phyloP scores from a whole-genome alignment of 2,329 filamentous ascomycete species.

The Mariannaea sp. region DNA sequence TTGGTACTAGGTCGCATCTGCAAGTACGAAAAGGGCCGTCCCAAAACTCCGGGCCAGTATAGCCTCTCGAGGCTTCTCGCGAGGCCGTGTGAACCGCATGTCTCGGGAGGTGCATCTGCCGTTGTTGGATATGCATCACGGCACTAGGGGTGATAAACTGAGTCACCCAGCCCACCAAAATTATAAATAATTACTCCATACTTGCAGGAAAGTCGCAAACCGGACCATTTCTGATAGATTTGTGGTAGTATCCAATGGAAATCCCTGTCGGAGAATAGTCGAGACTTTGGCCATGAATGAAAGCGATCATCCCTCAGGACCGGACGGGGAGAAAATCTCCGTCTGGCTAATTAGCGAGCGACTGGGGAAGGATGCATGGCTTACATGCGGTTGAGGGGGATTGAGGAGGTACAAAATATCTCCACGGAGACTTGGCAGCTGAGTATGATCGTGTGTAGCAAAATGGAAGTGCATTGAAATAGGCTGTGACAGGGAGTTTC shows the following conservation, averaged over 20 bases:
- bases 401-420: slow-evolving; percentile 15
- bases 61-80: slow-evolving; percentile 13
- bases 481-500: slow-evolving; percentile 19
- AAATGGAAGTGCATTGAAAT: slow-evolving; percentile 23
- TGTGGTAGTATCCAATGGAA: slow-evolving; percentile 13
- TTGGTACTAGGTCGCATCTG: slow-evolving; percentile 24
- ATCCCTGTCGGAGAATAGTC: slow-evolving; percentile 21
- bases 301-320: slow-evolving; percentile 14
- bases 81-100: slow-evolving; percentile 27
- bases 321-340: slow-evolving; percentile 23
- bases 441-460: slow-evolving; percentile 27
- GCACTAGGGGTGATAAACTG: slow-evolving; percentile 12
- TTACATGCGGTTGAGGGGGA: slow-evolving; percentile 8
- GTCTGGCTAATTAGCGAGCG: slow-evolving; percentile 22
- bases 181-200: no score
- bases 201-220: slow-evolving; percentile 9
- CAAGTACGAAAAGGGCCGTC: slow-evolving; percentile 32
- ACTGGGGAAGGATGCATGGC: slow-evolving; percentile 8
- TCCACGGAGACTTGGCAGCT: slow-evolving; percentile 12
- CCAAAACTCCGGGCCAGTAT: slow-evolving; percentile 33
- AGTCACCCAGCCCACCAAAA: background rate
- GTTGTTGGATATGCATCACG: slow-evolving; percentile 23
- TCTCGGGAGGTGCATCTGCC: slow-evolving; percentile 27
- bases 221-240: slow-evolving; percentile 14
- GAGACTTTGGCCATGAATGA: slow-evolving; percentile 19